Evolutionary conservation across 805 yeast species (phyloP), one percentile per base, ranked within the genome.

Genomic region (Saccharomycopsis vini): DNA sequence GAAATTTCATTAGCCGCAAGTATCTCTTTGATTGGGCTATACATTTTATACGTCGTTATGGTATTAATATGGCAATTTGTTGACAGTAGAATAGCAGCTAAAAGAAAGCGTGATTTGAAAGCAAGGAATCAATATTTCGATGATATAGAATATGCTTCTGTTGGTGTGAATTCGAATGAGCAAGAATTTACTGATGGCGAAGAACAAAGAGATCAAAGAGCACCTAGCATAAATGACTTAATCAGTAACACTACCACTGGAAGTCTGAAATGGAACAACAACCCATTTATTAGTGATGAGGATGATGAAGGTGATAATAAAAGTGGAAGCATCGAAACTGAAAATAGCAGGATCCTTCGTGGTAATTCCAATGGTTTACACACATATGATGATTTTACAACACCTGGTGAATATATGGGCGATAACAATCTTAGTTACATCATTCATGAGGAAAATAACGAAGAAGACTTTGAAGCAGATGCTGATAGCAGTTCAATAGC

Each of bases 41-140:
- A 89, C 56, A 48, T 72, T 1, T 46, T 56, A 0, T 89, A 86
- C 54, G 85, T 85, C 3, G 44, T 62, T 60, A 47, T 79, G 59
- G 63, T 68, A 19, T 56, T 71, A 2, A 29, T 57, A 16, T 62
- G 75, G 68, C 73, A 73, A 49, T 63, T 65, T 63, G 31, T 52
- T 39, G n/a, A 18, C 10, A 21, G 20, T 16, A 29, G 41, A 39
- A 23, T 21, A 15, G 16, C 28, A 20, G 32, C 15, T 13, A 42
- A 33, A 21, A 39, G 30, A 32, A 20, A 24, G 21, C 20, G 26
- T 16, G 44, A 46, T 10, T 22, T 39, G n/a, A 42, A 41, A 31
- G 45, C 39, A 6, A 36, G 52, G 19, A 31, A 21, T 20, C 47
- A 43, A 24, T 46, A 39, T 31, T n/a, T 44, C 18, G 48, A 44